Evolutionary conservation across 2,329 filamentous ascomycete species (phyloP).

Genomic region (Diplocarpon mali): DNA sequence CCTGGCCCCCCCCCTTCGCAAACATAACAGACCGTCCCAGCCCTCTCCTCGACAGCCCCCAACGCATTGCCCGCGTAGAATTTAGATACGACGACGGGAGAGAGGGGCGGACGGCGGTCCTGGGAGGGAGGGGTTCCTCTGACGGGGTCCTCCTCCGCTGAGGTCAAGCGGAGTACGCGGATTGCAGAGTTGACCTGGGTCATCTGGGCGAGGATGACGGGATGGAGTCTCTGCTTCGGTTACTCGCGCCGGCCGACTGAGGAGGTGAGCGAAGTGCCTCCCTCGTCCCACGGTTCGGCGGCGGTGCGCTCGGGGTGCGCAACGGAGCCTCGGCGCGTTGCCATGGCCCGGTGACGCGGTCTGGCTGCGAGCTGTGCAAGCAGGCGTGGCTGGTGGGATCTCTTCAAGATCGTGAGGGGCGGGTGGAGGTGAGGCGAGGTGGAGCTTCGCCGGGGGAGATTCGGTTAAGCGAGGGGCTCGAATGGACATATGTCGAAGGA

Average conservation of each 20-base stretch:
- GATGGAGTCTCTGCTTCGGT: constrained; percentile 39
- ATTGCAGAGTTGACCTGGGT: constrained; percentile 55
- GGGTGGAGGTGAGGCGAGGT: no score
- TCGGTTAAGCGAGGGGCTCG: no score
- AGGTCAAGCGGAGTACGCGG: constrained; percentile 53
- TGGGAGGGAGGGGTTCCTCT: constrained; percentile 27
- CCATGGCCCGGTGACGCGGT: background rate
- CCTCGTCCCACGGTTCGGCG: constrained; percentile 56
- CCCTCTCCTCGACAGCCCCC: constrained; percentile 27
- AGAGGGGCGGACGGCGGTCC: background rate
- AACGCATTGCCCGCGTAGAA: constrained; percentile 23
- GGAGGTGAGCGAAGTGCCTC: constrained; percentile 18
- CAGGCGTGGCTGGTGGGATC: no score
- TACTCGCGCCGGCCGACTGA: background rate
- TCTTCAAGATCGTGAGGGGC: no score
- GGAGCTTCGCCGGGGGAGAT: no score
- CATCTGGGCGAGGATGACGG: constrained; percentile 49
- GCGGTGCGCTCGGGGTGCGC: constrained; percentile 64
- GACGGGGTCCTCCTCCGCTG: constrained; percentile 37
- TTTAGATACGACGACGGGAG: background rate
- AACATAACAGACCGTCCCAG: constrained; percentile 47
- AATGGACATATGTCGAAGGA: no score
- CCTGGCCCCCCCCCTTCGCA: constrained; percentile 56
- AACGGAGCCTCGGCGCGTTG: constrained; percentile 7
- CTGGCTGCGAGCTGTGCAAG: no score